Percentiles rank a stretch among this genome's conserved stretches.
These are phyloP conservation scores for Mycena leptocephala DNA, from an alignment of 768 basidiomycete species.

Conservation along the genomic window DNA sequence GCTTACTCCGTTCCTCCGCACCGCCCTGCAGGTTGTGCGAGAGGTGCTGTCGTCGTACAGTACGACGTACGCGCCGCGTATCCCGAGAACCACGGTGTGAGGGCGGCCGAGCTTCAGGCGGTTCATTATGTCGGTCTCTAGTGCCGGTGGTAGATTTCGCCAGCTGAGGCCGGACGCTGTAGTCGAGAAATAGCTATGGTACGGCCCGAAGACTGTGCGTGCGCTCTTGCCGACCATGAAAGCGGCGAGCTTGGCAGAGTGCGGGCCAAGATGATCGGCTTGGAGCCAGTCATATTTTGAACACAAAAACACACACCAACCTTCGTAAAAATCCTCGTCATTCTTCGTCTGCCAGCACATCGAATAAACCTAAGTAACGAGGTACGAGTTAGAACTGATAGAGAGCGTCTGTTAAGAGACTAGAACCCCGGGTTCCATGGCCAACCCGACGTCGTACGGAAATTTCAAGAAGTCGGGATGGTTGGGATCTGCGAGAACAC, in stretches of 20 bases:
- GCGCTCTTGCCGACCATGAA: conserved; percentile 15
- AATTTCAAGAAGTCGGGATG: neutral
- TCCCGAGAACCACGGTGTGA: conserved; percentile 12
- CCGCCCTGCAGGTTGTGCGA: neutral
- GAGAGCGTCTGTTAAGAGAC: too few species aligned
- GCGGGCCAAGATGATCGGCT: conserved; percentile 18
- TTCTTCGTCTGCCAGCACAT: conserved; percentile 19
- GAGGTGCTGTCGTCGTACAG: conserved; percentile 21
- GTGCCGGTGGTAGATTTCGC: conserved; percentile 19
- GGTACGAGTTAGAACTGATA: too few species aligned
- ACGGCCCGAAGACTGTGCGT: conserved; percentile 17
- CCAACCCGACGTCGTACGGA: conserved; percentile 21
- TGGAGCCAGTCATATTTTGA: too few species aligned
- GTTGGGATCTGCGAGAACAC: conserved; percentile 7
- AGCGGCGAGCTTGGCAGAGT: conserved; percentile 10
- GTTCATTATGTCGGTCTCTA: conserved; percentile 16
- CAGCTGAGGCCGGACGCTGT: conserved; percentile 5
- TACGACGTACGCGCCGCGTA: conserved; percentile 10
- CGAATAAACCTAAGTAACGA: too few species aligned
- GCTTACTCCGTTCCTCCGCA: conserved; percentile 13
- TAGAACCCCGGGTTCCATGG: conserved; percentile 29
- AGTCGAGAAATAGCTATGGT: conserved; percentile 28
- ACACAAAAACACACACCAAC: neutral
- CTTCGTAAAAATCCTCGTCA: conserved; percentile 17
- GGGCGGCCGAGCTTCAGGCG: conserved; percentile 27